phyloP scores from a whole-genome alignment of 1,139 yeast species.

The Zygosaccharomyces sapae region DNA sequence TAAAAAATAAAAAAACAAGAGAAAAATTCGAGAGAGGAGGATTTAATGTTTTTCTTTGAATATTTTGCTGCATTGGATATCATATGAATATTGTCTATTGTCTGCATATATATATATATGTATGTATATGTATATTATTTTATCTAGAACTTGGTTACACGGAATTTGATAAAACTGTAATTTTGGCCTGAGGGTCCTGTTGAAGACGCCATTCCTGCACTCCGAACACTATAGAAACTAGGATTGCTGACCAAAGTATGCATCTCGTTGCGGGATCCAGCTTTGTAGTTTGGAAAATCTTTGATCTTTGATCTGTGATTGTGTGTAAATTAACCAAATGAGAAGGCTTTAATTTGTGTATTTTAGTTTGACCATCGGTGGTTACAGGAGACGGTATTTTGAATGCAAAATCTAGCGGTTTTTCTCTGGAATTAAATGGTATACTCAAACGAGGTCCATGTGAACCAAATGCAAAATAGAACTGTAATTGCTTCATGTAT shows the following conservation, averaged over 20 bases:
- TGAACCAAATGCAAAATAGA: conserved; percentile 28
- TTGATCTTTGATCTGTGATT: conserved; percentile 9
- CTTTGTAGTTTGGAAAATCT: conserved; percentile 3
- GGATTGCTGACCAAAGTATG: conserved; percentile 14
- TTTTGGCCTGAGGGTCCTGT: conserved; percentile 1
- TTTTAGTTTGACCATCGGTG: background rate
- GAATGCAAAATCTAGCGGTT: conserved; percentile 14
- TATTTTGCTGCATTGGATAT: conserved; percentile 14
- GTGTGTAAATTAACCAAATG: conserved; percentile 11
- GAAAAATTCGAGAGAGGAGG: background rate
- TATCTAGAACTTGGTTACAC: conserved; percentile 1
- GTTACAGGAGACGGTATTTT: conserved; percentile 4
- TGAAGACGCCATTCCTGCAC: conserved; percentile 11
- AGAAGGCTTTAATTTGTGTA: conserved; percentile 5
- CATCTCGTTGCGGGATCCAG: conserved; percentile 15
- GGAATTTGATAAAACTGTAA: background rate
- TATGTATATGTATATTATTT: conserved; percentile 4
- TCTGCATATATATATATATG: conserved; percentile 8
- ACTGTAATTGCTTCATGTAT: conserved; percentile 25
- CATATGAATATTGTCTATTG: conserved; percentile 8
- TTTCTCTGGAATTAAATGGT: conserved; percentile 8
- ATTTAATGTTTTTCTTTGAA: conserved; percentile 1
- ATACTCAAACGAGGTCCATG: conserved; percentile 30
- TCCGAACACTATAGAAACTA: conserved; percentile 9
- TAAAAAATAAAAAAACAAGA: background rate